These are phyloP conservation scores for Chaetomium tenue DNA, from an alignment of 495 filamentous ascomycete genomes.

Conservation along the genomic window DNA sequence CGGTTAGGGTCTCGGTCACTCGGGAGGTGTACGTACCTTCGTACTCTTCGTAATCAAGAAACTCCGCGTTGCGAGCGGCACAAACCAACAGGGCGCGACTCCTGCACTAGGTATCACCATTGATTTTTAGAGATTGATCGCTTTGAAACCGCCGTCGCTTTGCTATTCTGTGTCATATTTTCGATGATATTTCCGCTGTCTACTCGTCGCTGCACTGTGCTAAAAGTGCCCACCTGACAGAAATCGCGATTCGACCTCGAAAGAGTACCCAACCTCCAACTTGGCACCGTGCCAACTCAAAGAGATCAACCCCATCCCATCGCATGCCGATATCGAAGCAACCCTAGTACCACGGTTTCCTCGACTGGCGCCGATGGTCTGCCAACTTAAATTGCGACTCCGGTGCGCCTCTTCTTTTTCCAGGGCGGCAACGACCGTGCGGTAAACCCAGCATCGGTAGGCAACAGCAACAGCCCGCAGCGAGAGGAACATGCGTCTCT, in stretches of 20 bases:
- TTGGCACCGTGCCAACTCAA: neutral
- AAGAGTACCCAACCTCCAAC: neutral
- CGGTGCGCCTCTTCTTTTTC: constrained; percentile 12
- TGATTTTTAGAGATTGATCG: neutral
- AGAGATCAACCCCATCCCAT: neutral
- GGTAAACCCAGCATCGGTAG: neutral
- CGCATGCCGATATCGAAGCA: neutral
- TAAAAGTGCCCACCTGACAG: constrained; percentile 1
- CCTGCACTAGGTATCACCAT: neutral
- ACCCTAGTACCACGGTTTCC: neutral
- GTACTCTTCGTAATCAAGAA: neutral
- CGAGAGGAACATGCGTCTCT: constrained; percentile 24
- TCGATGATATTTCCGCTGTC: neutral
- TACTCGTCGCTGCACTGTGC: neutral
- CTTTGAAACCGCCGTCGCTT: neutral
- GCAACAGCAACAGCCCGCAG: neutral
- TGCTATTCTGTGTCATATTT: neutral
- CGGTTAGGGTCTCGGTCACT: neutral
- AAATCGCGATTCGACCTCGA: neutral
- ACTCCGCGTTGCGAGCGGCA: neutral
- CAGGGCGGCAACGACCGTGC: constrained; percentile 10
- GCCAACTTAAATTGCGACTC: constrained; percentile 9
- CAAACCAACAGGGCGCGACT: neutral
- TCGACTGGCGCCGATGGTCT: constrained; percentile 15
- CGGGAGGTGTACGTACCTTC: neutral